Percentiles rank a stretch among this genome's conserved stretches.
Conservation (phyloP, 148 eudicot genomes). For the Camellia granthamiana region DNA sequence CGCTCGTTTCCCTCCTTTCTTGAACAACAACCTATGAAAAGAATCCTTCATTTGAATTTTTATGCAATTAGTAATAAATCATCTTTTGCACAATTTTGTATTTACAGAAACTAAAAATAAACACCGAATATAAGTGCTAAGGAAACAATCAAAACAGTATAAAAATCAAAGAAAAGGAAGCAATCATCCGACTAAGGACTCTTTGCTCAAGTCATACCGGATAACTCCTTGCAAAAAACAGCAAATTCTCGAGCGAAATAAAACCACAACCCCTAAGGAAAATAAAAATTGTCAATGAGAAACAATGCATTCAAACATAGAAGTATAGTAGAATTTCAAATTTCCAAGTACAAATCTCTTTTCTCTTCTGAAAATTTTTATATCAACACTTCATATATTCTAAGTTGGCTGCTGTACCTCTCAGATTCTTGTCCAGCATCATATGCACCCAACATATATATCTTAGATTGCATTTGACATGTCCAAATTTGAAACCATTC, state of each 20-base stretch:
- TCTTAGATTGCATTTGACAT: not conserved
- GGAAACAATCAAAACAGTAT: not conserved
- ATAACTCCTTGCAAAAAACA: slow-evolving; percentile 71
- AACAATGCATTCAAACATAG: slow-evolving; percentile 6
- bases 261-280: slow-evolving; percentile 78
- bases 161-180: not conserved
- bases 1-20: slow-evolving; percentile 73
- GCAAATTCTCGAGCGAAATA: slow-evolving; percentile 77
- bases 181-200: not conserved
- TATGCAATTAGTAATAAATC: slow-evolving; percentile 23
- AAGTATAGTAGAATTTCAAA: not conserved
- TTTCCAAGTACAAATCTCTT: not conserved
- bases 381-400: not conserved
- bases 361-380: not conserved
- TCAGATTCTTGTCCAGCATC: not conserved
- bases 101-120: not conserved
- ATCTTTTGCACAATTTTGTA: slow-evolving; percentile 5
- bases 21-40: slow-evolving; percentile 73
- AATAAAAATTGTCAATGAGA: slow-evolving; percentile 9
- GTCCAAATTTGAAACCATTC: not conserved
- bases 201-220: slow-evolving; percentile 48
- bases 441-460: not conserved
- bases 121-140: not conserved
- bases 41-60: slow-evolving; percentile 54
- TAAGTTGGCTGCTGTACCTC: not conserved